Evolutionary conservation across 176 grass and related monocot genomes (phyloP).

Genomic region (Musa itinerans): DNA sequence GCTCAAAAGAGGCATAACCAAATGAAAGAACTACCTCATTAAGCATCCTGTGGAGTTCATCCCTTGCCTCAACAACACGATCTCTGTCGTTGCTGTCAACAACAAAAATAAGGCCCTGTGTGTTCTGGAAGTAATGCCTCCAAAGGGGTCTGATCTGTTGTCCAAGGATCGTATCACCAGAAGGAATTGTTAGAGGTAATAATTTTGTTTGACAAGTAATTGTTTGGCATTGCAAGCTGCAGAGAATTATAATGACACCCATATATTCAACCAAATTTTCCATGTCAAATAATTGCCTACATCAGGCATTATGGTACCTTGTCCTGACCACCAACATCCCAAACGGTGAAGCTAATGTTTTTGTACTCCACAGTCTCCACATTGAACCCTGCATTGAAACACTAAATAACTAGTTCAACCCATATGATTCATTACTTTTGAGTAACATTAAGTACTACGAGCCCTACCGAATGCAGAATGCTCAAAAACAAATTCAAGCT

Average conservation of each 20-base stretch:
- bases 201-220: not conserved
- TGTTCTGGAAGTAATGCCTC: constrained; percentile 12
- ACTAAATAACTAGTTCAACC: not conserved
- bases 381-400: constrained; percentile 7
- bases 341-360: constrained; percentile 11
- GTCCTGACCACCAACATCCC: constrained; percentile 15
- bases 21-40: not conserved
- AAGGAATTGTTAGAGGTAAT: no score
- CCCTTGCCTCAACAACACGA: constrained; percentile 10
- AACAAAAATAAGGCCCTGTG: constrained; percentile 3
- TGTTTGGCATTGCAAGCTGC: not conserved
- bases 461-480: not conserved
- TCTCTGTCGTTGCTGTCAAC: constrained; percentile 16
- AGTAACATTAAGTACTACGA: no score
- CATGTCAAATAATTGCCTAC: not conserved
- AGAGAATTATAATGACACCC: not conserved
- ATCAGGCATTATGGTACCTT: not conserved
- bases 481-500: not conserved
- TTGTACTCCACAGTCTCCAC: constrained; percentile 12
- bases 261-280: not conserved
- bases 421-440: not conserved
- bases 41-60: constrained; percentile 13
- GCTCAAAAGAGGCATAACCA: not conserved
- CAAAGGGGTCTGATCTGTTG: constrained; percentile 10
- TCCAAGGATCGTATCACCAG: not conserved